phyloP scores from a whole-genome alignment of 2,329 filamentous ascomycete genomes.

The Diplocarpon mali region DNA sequence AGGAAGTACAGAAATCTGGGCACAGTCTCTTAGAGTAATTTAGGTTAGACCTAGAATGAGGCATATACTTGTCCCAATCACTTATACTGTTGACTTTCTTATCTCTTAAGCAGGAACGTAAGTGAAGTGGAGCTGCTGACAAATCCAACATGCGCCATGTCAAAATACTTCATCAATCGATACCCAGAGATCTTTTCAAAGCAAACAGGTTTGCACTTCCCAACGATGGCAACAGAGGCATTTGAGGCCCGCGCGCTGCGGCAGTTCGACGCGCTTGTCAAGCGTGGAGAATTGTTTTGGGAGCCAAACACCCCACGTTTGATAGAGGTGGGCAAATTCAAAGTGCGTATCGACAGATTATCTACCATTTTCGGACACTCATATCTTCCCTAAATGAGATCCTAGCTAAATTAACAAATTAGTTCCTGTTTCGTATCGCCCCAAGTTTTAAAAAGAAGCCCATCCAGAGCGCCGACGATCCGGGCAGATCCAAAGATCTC shows the following conservation, averaged over 20 bases:
- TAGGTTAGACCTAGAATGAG: not conserved
- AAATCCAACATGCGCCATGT: not conserved
- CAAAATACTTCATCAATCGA: not conserved
- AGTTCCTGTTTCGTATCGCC: constrained; percentile 26
- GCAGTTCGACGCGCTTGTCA: constrained; percentile 6
- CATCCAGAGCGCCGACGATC: constrained; percentile 20
- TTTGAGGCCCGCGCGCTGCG: not conserved
- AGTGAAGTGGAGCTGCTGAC: not conserved
- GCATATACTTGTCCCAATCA: not conserved
- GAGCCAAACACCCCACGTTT: constrained; percentile 1
- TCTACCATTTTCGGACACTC: not conserved
- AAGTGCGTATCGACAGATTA: not conserved
- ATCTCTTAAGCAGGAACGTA: not conserved
- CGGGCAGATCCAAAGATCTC: constrained; percentile 18
- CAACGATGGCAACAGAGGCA: not conserved
- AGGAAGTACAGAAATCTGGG: constrained; percentile 44
- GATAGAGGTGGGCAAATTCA: not conserved
- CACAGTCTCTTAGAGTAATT: not conserved
- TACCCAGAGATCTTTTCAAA: not conserved
- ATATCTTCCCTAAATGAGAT: too few species aligned
- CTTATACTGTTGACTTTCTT: not conserved
- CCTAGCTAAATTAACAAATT: too few species aligned
- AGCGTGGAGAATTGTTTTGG: constrained; percentile 5
- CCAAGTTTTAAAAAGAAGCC: constrained; percentile 13
- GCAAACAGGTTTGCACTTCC: too few species aligned